phyloP scores from a whole-genome alignment of 2,329 filamentous ascomycete genomes.

The Blastomyces parvus region DNA sequence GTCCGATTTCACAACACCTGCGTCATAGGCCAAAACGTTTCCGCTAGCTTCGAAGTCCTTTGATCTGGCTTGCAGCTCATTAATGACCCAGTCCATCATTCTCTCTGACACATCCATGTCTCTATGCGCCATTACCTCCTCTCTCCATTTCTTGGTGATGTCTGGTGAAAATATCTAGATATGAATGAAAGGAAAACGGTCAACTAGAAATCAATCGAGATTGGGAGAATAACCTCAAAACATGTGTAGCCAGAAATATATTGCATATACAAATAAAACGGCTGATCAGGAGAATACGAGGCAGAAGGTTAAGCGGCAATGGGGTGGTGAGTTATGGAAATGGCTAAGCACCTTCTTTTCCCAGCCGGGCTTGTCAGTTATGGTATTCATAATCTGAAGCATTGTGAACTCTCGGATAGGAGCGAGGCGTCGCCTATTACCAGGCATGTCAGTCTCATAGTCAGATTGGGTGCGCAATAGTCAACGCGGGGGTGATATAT shows the following conservation, averaged over 20 bases:
- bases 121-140: constrained; percentile 20
- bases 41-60: constrained; percentile 30
- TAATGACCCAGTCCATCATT: constrained; percentile 35
- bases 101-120: constrained; percentile 23
- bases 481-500: background rate
- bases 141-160: constrained; percentile 28
- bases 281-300: no score
- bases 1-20: constrained; percentile 47
- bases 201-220: background rate
- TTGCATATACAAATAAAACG: background rate
- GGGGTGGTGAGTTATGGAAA: background rate
- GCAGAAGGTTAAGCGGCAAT: background rate
- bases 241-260: background rate
- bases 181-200: background rate
- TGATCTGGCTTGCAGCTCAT: constrained; percentile 44
- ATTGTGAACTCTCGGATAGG: constrained; percentile 32
- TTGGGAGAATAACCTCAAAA: background rate
- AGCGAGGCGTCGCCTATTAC: constrained; percentile 17
- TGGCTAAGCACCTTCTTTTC: constrained; percentile 27
- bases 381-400: constrained; percentile 33
- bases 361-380: constrained; percentile 39
- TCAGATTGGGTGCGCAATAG: background rate
- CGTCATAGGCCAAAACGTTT: constrained; percentile 39
- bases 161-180: constrained; percentile 28
- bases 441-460: background rate